Base-by-base conservation (phyloP, 1,284 basidiomycete genomes). In the Cryptococcus depauperatus region DNA sequence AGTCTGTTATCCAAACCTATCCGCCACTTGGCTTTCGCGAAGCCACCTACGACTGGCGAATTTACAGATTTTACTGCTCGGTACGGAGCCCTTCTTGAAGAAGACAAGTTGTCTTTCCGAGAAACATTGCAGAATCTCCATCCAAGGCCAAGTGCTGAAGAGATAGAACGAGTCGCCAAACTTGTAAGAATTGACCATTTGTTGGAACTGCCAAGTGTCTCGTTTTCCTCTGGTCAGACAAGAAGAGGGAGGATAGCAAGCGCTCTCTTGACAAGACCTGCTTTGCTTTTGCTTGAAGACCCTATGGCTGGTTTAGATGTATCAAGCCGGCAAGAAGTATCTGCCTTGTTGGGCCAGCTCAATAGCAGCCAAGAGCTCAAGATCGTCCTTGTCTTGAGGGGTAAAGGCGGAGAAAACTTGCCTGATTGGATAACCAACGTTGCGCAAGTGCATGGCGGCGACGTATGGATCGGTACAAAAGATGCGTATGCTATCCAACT, bases 41-140 rank as follows among this genome's bases (percentile, higher is more conserved):
- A 84, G 48, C 76, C 81, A 33, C 74, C 76, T 0, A 69, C 76
- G 0, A 77, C 80, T 0, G 76, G 83, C 5, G 85, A 77, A n/a
- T 96, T 95, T 68, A 84, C 84, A 50, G 90, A 95, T 69, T 93
- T 84, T 62, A 86, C 87, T 0, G 86, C 88, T 1, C 80, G 89
- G 3, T 96, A 92, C 62, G 88, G 86, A 19, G 82, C 85, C 0
- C 76, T 91, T 30, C 75, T 84, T 16, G 88, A 92, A 30, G 85
- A 84, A 60, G 87, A 92, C 61, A 75, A 77, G 28, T 73, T 87
- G 53, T 81, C 78, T 41, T 79, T 85, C 32, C 52, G 57, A 1
- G 41, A 61, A 35, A 62, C 58, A 1, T 45, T 69, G 7, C 5
- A 37, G 16, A 57, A 62, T 4, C 42, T 61, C 1, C 47, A 61